Base-by-base conservation (phyloP, 805 yeast genomes). In the Citeromyces matritensis region DNA sequence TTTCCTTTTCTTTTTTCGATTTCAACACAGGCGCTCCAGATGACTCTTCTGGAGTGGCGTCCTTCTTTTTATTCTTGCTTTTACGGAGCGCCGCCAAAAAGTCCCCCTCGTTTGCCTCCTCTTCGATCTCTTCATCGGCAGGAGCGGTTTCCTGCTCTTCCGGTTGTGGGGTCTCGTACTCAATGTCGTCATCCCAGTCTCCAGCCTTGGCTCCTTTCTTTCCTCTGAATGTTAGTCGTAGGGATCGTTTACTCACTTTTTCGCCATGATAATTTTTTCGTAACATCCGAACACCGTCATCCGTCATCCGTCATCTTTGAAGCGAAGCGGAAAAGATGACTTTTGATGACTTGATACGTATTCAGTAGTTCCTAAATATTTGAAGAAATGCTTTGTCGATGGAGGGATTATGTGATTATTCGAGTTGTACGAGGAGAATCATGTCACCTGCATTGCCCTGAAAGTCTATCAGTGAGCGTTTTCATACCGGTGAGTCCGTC, bases 1-100 rank as follows among this genome's bases (percentile, higher is more conserved):
- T 86, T 60, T 88, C 93, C 58, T 80, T 81, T 48, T 81, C 97
- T 58, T 88, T 85, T 69, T 88, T 91, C 35, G 88, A 73, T 56
- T 86, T 84, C 48, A 85, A 64, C 40, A 73, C 68, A 30, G 88
- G 84, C 21, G 70, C 84, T 23, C 50, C 57, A 30, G 65, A 71
- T 30, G 60, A 53, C 32, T 53, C 51, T 37, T 60, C 58, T 44
- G 53, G 58, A 38, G 44, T 48, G n/a, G 47, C 47, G 31, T 69
- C 67, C 42, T 70, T 74, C 57, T 77, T 75, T 67, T 81, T 82
- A 53, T 70, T 69, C 58, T 82, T 82, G 36, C 88, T 75, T 40
- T 67, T 71, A 55, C 81, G 72, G 56, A 86, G 69, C 27, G 94
- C 79, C 31, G 85, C 69, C 71, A 88, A 72, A 58, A 86, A 80